Evolutionary conservation across 192 early-diverging fungal genomes (phyloP).

Genomic region (Mortierella antarctica): DNA sequence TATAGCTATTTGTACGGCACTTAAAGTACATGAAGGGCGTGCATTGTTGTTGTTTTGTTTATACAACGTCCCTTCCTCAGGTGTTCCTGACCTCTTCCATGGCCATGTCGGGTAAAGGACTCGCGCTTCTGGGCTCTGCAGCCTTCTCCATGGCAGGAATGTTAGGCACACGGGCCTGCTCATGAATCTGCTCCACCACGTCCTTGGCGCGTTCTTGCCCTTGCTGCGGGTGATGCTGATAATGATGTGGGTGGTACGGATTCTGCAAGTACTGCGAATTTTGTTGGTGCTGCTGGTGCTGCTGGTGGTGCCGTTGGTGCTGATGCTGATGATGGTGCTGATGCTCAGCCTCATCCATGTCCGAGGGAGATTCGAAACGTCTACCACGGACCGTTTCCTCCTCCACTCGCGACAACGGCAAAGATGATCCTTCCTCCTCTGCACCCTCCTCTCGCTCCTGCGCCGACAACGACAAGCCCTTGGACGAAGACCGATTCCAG

Average conservation of each 20-base stretch:
- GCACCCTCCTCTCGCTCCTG: too few species aligned
- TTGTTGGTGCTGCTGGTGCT: neutral
- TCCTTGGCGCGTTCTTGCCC: neutral
- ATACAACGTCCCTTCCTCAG: neutral
- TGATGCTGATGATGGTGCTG: slow-evolving; percentile 2
- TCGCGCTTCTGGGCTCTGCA: neutral
- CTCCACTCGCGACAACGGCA: neutral
- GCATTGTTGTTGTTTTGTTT: neutral
- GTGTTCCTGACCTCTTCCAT: slow-evolving; percentile 5
- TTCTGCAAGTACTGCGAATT: neutral
- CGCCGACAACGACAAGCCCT: slow-evolving; percentile 1
- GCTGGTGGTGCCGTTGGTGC: neutral
- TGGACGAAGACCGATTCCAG: neutral
- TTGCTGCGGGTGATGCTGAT: neutral
- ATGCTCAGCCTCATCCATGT: slow-evolving; percentile 35
- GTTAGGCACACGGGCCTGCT: too few species aligned
- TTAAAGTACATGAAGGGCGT: neutral
- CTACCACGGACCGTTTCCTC: neutral
- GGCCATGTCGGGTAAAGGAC: slow-evolving; percentile 19
- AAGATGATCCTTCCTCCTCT: neutral
- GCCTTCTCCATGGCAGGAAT: neutral
- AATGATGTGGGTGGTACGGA: neutral
- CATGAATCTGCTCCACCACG: too few species aligned
- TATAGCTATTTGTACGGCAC: too few species aligned
- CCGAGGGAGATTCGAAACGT: slow-evolving; percentile 35